Evolutionary conservation across 2,329 filamentous ascomycete genomes (phyloP).

Genomic region (Malbranchea zuffiana): DNA sequence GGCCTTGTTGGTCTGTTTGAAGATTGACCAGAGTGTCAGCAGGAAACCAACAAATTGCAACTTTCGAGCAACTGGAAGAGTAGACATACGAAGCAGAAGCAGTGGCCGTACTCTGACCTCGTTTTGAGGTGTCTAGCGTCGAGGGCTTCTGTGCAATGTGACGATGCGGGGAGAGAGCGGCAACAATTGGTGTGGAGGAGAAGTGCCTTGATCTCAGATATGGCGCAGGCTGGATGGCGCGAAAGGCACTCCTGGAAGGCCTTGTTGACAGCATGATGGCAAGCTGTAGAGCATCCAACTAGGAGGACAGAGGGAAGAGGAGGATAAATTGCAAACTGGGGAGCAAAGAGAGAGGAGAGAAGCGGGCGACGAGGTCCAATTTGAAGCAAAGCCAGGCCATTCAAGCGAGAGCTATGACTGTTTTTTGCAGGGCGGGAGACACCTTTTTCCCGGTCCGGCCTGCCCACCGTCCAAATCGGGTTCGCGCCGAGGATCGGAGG

Average conservation of each 20-base stretch:
- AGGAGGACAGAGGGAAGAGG: not conserved
- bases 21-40: conserved; percentile 15
- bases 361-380: not conserved
- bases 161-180: conserved; percentile 38
- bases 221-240: conserved; percentile 34
- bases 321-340: not conserved
- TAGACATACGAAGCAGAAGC: conserved; percentile 45
- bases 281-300: conserved; percentile 2
- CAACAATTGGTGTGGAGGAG: conserved; percentile 35
- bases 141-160: conserved; percentile 27
- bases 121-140: conserved; percentile 26
- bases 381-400: not conserved
- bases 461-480: no score
- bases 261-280: conserved; percentile 41
- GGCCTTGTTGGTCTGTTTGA: conserved; percentile 44
- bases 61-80: conserved; percentile 1
- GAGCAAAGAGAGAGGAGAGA: not conserved
- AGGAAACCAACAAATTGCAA: conserved; percentile 1
- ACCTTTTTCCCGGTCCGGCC: conserved; percentile 1
- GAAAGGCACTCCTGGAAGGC: conserved; percentile 39
- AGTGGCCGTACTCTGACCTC: conserved; percentile 39
- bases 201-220: conserved; percentile 34
- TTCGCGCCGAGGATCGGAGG: no score
- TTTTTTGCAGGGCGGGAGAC: conserved; percentile 1
- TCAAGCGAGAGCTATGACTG: conserved; percentile 7